Base-by-base conservation (phyloP, 176 grass and related monocot genomes). In the Oryza meyeriana region DNA sequence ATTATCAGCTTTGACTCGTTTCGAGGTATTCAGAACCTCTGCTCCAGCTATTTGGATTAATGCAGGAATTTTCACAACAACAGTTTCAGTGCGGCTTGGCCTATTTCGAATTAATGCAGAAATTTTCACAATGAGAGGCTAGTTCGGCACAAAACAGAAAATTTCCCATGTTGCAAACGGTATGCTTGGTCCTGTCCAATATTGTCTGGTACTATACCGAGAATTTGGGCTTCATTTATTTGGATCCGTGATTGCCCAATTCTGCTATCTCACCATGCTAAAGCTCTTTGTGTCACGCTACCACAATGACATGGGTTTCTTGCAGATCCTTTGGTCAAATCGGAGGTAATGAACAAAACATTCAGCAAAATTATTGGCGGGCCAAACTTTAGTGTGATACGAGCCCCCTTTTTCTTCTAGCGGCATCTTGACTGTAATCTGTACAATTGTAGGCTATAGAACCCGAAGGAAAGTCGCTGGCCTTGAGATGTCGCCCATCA, bases 401-500 rank as follows among this genome's bases (percentile, higher is more conserved):
- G 26, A 61, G 17, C 18, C 7, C 41, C 9, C 10, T 38, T 10
- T 7, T 57, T 57, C 24, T 70, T 55, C 17, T n/a, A 2, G 50
- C 20, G 20, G 20, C 50, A 55, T 55, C 50, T 55, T 55, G 7
- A 55, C 6, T 55, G 20, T n/a, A 20, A 42, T 42, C 14, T 44
- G 55, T 63, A 26, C 28, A 12, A 72, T 26, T 12, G 18, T 70
- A 39, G 72, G 22, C 35, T 18, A 47, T 18, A 48, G 38, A 52
- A 70, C 66, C 77, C 76, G 39, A 64, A 18, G 40, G 31, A 30
- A 58, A 65, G 77, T 77, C 3, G 55, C 42, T 75, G 71, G 64
- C 71, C 77, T 70, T 62, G 63, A 63, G 82, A 75, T 64, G 82
- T 80, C 82, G 50, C 81, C 32, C 82, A 36, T 81, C 78, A 18